Evolutionary conservation across 495 filamentous ascomycete genomes (phyloP).

Genomic region (Penicillium canescens): DNA sequence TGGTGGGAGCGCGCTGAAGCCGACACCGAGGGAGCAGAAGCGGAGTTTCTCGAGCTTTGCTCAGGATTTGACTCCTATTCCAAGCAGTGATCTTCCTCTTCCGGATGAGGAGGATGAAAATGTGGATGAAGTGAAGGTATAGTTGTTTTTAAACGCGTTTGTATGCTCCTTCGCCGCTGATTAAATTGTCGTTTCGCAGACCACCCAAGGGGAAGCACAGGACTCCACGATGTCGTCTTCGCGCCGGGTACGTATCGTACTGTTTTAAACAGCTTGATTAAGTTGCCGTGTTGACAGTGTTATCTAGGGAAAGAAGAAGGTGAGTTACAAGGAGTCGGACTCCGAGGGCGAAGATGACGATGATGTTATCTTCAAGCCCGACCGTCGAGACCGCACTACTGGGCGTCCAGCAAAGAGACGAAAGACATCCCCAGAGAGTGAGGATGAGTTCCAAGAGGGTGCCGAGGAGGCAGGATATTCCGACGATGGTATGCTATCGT

Average conservation of each 20-base stretch:
- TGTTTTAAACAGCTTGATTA: background rate
- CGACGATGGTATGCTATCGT: constrained; percentile 56
- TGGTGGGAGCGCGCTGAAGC: constrained; percentile 24
- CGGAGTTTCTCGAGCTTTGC: constrained; percentile 44
- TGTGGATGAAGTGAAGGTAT: constrained; percentile 25
- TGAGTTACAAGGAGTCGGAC: constrained; percentile 51
- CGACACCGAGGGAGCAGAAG: constrained; percentile 30
- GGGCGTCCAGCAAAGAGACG: constrained; percentile 50
- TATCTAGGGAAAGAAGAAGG: constrained; percentile 43
- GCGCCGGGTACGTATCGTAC: constrained; percentile 38
- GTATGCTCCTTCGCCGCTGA: constrained; percentile 6
- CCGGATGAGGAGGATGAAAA: constrained; percentile 40
- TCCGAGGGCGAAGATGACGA: constrained; percentile 58
- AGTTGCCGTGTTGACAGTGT: constrained; percentile 7
- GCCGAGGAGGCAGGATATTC: constrained; percentile 50
- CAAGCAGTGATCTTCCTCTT: constrained; percentile 69
- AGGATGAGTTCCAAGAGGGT: constrained; percentile 69
- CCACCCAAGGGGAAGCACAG: constrained; percentile 15
- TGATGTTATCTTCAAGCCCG: constrained; percentile 49
- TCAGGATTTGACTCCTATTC: constrained; percentile 67
- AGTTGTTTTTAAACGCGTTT: constrained; percentile 2
- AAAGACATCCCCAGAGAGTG: constrained; percentile 53
- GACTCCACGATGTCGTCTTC: constrained; percentile 42
- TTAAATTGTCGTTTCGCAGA: constrained; percentile 16
- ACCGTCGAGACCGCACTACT: constrained; percentile 30